These are phyloP conservation scores for Dalbergia cultrata DNA, from an alignment of 306 rosid species.

Conservation along the genomic window DNA sequence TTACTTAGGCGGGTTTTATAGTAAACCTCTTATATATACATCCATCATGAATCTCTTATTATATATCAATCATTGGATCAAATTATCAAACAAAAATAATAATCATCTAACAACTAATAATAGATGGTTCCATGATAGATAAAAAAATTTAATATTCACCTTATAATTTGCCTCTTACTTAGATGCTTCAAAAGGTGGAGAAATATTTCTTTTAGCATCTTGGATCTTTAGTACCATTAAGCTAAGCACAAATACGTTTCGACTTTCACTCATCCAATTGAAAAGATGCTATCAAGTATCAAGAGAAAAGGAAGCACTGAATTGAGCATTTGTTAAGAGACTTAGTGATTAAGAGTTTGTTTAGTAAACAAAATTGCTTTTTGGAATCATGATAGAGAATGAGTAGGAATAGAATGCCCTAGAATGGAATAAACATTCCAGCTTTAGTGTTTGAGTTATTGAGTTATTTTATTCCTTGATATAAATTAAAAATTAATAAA, in stretches of 20 bases:
- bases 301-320: neutral
- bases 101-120: no score
- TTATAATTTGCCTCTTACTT: no score
- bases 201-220: neutral
- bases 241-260: neutral
- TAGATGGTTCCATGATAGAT: no score
- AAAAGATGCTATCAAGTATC: neutral
- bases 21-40: no score
- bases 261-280: neutral
- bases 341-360: neutral
- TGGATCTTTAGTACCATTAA: neutral
- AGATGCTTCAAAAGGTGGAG: neutral
- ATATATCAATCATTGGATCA: no score
- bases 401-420: neutral
- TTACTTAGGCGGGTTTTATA: no score
- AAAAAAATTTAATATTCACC: no score
- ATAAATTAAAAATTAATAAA: no score
- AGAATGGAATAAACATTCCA: neutral
- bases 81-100: no score
- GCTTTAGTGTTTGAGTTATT: neutral
- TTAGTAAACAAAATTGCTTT: neutral
- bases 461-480: neutral
- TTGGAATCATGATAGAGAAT: neutral
- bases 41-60: no score
- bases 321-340: neutral